phyloP scores from a whole-genome alignment of 2,329 filamentous ascomycete genomes.

The Tothia fuscella region DNA sequence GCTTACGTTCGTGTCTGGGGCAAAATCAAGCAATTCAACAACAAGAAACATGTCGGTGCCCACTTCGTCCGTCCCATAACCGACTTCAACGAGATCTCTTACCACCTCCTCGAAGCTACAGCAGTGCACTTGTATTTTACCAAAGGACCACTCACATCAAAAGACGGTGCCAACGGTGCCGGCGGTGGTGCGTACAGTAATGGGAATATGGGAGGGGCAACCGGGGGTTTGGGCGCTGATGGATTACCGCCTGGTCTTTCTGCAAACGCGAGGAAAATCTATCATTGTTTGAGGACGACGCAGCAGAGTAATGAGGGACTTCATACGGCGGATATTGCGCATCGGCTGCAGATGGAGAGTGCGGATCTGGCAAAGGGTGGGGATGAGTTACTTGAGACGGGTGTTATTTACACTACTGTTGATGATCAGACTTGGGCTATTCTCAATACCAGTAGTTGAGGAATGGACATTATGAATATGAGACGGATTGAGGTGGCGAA shows the following conservation, averaged over 20 bases:
- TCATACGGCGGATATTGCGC: constrained; percentile 66
- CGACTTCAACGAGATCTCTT: constrained; percentile 87
- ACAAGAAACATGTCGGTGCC: constrained; percentile 69
- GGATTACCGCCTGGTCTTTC: constrained; percentile 37
- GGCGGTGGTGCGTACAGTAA: constrained; percentile 13
- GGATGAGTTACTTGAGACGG: constrained; percentile 63
- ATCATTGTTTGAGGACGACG: constrained; percentile 52
- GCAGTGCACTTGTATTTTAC: constrained; percentile 79
- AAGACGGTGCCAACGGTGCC: constrained; percentile 26
- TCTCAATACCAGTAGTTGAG: constrained; percentile 42
- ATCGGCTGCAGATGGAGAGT: constrained; percentile 50
- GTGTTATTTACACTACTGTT: constrained; percentile 78
- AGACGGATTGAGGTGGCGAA: too few species aligned
- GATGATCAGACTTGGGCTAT: constrained; percentile 90
- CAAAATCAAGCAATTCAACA: constrained; percentile 69
- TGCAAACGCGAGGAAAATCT: constrained; percentile 55
- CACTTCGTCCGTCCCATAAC: constrained; percentile 68
- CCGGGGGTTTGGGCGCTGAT: constrained; percentile 15
- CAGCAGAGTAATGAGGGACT: constrained; percentile 71
- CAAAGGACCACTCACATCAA: constrained; percentile 46
- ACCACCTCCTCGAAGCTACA: constrained; percentile 81
- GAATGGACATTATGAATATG: not conserved
- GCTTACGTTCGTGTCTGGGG: constrained; percentile 80
- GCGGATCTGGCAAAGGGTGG: constrained; percentile 64
- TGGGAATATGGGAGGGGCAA: constrained; percentile 23